Conservation (phyloP, 768 basidiomycete genomes). For the Daedaleopsis nitida region DNA sequence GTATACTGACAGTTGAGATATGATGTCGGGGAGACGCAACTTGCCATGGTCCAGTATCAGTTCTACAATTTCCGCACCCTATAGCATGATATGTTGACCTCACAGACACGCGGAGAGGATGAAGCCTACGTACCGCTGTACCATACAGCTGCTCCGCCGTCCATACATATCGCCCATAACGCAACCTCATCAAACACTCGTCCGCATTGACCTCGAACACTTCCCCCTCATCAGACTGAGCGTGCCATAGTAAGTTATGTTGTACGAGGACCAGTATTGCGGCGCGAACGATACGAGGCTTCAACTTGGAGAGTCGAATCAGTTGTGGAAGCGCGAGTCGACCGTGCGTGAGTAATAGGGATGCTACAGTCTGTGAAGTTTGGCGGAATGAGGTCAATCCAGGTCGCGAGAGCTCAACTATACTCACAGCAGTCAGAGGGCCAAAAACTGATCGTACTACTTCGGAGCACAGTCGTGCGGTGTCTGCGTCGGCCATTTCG, state of each 20-base stretch:
- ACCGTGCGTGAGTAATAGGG: slow-evolving; percentile 77
- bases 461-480: slow-evolving; percentile 59
- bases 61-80: slow-evolving; percentile 80
- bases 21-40: slow-evolving; percentile 72
- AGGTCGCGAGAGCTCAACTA: background rate
- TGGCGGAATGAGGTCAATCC: background rate
- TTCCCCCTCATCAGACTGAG: slow-evolving; percentile 68
- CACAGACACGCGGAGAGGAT: background rate
- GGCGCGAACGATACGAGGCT: slow-evolving; percentile 67
- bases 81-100: background rate
- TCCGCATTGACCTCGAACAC: slow-evolving; percentile 81
- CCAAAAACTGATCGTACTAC: slow-evolving; percentile 70
- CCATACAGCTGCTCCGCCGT: slow-evolving; percentile 74
- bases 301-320: slow-evolving; percentile 67
- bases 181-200: slow-evolving; percentile 78
- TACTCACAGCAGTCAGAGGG: slow-evolving; percentile 60
- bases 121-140: slow-evolving; percentile 53
- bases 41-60: slow-evolving; percentile 85
- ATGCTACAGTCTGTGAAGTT: slow-evolving; percentile 63
- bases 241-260: slow-evolving; percentile 91
- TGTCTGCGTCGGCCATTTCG: slow-evolving; percentile 68
- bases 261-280: slow-evolving; percentile 81
- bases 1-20: slow-evolving; percentile 49
- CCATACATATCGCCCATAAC: slow-evolving; percentile 84
- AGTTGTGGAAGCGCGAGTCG: slow-evolving; percentile 73